Conservation (phyloP, 805 yeast species). For the Clavispora fructus region DNA sequence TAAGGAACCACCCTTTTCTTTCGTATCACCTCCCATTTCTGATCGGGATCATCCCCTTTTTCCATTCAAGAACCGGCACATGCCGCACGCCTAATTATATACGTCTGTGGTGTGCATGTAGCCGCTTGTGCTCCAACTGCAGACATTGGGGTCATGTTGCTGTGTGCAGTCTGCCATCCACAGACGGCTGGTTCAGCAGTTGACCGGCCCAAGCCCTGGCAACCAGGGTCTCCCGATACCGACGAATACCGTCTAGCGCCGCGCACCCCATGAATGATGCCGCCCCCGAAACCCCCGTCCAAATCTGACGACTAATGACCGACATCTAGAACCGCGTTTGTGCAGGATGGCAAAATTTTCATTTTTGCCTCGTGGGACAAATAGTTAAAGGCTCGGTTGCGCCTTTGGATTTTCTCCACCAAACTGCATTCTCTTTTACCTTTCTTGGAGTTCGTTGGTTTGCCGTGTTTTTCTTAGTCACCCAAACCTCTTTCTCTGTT, state of each 20-base stretch:
- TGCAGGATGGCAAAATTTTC: neutral
- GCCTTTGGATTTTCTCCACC: neutral
- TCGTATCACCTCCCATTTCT: too few species aligned
- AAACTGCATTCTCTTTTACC: neutral
- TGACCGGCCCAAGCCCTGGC: too few species aligned
- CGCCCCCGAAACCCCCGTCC: too few species aligned
- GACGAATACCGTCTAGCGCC: too few species aligned
- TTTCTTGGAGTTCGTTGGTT: constrained; percentile 1
- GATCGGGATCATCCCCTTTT: too few species aligned
- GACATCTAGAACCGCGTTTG: neutral
- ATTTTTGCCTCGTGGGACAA: neutral
- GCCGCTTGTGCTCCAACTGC: neutral
- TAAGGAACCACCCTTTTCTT: too few species aligned
- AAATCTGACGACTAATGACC: too few species aligned
- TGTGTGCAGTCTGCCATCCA: neutral
- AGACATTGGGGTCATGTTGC: neutral
- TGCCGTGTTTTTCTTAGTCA: neutral
- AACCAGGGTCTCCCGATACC: too few species aligned
- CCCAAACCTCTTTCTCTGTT: neutral
- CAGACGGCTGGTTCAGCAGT: neutral
- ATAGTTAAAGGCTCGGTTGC: neutral
- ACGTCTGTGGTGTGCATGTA: neutral
- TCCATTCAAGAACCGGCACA: too few species aligned
- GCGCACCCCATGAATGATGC: too few species aligned
- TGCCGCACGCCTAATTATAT: too few species aligned